A percentile compares a stretch with the other conserved stretches of the same genome.
phyloP scores from a whole-genome alignment of 1,139 yeast genomes.

The Pneumocystis carinii region DNA sequence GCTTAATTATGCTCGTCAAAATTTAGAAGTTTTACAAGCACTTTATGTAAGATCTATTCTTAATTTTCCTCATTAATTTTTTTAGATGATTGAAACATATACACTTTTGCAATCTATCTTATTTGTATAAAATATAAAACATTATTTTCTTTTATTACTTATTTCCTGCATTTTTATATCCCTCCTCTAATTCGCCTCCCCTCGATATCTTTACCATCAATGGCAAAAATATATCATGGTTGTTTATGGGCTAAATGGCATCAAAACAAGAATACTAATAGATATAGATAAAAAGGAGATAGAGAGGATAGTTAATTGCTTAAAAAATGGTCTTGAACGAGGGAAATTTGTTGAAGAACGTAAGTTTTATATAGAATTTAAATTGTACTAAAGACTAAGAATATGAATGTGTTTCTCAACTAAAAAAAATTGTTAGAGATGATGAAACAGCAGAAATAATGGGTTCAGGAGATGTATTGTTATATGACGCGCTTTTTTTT shows the following conservation, averaged over 20 bases:
- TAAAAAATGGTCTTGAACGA: background rate
- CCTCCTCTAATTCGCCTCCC: background rate
- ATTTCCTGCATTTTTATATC: background rate
- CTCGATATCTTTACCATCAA: background rate
- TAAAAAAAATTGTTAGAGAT: background rate
- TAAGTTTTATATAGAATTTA: background rate
- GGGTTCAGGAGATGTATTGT: background rate
- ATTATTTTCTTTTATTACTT: background rate
- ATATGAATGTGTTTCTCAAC: background rate
- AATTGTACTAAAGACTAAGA: background rate
- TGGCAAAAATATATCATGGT: background rate
- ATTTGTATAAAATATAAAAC: background rate
- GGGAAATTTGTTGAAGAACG: background rate
- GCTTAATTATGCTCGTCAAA: constrained; percentile 45
- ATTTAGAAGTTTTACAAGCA: constrained; percentile 12
- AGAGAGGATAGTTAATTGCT: background rate
- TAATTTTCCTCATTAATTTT: background rate
- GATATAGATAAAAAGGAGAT: background rate
- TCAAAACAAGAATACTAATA: background rate
- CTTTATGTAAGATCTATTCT: constrained; percentile 3
- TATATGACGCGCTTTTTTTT: background rate
- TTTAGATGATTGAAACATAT: background rate
- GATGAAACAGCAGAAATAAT: background rate
- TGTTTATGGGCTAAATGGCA: background rate
- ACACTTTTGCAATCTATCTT: background rate